A percentile compares a stretch with the other conserved stretches of the same genome.
These are phyloP conservation scores for Medicago lupulina DNA, from an alignment of 306 rosid genomes.

Conservation along the genomic window DNA sequence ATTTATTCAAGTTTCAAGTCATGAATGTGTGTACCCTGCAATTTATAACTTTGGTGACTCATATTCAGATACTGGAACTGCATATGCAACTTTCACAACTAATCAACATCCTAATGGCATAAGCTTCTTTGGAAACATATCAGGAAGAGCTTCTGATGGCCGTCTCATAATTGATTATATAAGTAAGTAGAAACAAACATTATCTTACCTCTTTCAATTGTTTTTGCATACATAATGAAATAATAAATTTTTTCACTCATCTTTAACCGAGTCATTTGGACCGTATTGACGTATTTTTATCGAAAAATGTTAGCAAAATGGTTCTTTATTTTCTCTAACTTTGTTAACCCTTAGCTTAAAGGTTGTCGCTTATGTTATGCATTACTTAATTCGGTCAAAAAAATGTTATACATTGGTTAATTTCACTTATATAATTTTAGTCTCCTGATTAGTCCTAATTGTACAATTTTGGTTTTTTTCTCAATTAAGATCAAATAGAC, in stretches of 20 bases:
- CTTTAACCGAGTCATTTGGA: background rate
- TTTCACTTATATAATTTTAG: too few species aligned
- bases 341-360: too few species aligned
- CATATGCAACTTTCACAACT: constrained; percentile 55
- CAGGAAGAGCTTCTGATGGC: constrained; percentile 62
- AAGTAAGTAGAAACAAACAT: constrained; percentile 43
- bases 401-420: too few species aligned
- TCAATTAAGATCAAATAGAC: too few species aligned
- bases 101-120: constrained; percentile 67
- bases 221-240: background rate
- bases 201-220: background rate
- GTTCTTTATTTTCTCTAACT: too few species aligned
- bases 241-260: too few species aligned
- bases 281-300: too few species aligned
- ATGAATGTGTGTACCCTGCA: constrained; percentile 67
- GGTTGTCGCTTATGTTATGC: too few species aligned
- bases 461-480: too few species aligned
- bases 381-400: too few species aligned
- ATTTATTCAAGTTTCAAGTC: constrained; percentile 11
- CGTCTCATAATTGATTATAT: constrained; percentile 77
- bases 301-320: too few species aligned
- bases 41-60: constrained; percentile 91
- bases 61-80: constrained; percentile 85
- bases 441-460: too few species aligned
- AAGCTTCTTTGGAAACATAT: constrained; percentile 69